These are phyloP conservation scores for Metschnikowia chrysomelidarum DNA, from an alignment of 805 yeast species.

Conservation along the genomic window DNA sequence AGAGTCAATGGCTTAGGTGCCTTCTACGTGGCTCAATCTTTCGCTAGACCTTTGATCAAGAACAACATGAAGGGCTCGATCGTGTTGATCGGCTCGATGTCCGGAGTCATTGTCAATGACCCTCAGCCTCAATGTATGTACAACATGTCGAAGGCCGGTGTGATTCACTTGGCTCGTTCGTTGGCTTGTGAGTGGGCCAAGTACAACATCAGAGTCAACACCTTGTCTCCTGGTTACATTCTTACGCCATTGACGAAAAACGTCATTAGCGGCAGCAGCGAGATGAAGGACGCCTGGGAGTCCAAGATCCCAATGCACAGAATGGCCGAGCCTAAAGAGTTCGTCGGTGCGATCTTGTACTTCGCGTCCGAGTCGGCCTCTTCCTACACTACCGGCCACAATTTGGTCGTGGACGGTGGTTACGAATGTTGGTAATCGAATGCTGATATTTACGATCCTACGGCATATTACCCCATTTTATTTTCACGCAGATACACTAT, in stretches of 20 bases:
- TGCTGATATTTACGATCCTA: neutral
- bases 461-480: too few relatives aligned
- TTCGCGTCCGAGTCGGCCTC: conserved; percentile 70
- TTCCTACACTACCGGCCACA: conserved; percentile 80
- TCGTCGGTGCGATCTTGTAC: conserved; percentile 73
- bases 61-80: conserved; percentile 57
- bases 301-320: conserved; percentile 71
- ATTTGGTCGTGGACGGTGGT: conserved; percentile 83
- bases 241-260: conserved; percentile 75
- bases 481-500: too few relatives aligned
- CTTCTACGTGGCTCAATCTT: conserved; percentile 67
- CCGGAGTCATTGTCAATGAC: conserved; percentile 72
- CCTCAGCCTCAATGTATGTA: conserved; percentile 80
- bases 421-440: conserved; percentile 71
- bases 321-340: conserved; percentile 84
- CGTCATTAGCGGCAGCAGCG: conserved; percentile 59
- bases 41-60: conserved; percentile 64
- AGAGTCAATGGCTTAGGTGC: conserved; percentile 76
- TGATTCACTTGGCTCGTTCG: conserved; percentile 72
- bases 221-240: conserved; percentile 79
- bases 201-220: conserved; percentile 71
- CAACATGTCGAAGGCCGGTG: conserved; percentile 87
- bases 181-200: conserved; percentile 83
- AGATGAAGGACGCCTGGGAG: conserved; percentile 71
- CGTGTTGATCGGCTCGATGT: conserved; percentile 75